Evolutionary conservation across 2,329 filamentous ascomycete genomes (phyloP), one percentile per base, ranked within the genome.

Genomic region (Neonectria ditissima): DNA sequence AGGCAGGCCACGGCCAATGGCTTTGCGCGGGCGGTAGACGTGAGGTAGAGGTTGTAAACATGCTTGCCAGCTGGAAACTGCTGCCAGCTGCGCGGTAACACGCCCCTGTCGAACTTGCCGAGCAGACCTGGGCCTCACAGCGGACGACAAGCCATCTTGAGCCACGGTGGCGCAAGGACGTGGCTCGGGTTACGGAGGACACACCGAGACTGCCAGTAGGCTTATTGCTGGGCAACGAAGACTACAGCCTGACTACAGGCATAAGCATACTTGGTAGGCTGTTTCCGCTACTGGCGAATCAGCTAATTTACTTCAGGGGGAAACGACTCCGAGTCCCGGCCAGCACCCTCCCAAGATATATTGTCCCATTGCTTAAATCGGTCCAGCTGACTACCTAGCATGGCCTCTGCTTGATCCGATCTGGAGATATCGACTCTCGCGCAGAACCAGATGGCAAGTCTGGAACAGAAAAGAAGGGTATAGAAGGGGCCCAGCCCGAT

Each of bases 131-230:
- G 16, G 14, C 34, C 24, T 32, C 26, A 32, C 26, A 13, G 26
- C n/a, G 10, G 14, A 30, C n/a, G n/a, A 8, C 4, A 34, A 39
- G 30, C 11, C 22, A 6, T 39, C 7, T 26, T 34, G 34, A 54
- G 56, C 56, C 56, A 59, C 56, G 34, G 56, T 59, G 56, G 56
- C 56, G 48, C 41, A 53, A 16, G 51, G 16, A 53, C 39, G 26
- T 28, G 48, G 26, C 48, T 45, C 14, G 16, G 44, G 45, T 11
- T 30, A 11, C 26, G 45, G 10, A n/a, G 16, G 28, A 48, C 45
- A 48, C 24, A 30, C 26, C 45, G 45, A 30, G 45, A 20, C 28
- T 30, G 45, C n/a, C n/a, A n/a, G n/a, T n/a, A n/a, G 44, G 24
- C 44, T 28, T 24, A 10, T 47, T 24, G 44, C 28, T 26, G 22